Evolutionary conservation across 805 yeast species (phyloP).

Genomic region (Ogataea nonfermentans): DNA sequence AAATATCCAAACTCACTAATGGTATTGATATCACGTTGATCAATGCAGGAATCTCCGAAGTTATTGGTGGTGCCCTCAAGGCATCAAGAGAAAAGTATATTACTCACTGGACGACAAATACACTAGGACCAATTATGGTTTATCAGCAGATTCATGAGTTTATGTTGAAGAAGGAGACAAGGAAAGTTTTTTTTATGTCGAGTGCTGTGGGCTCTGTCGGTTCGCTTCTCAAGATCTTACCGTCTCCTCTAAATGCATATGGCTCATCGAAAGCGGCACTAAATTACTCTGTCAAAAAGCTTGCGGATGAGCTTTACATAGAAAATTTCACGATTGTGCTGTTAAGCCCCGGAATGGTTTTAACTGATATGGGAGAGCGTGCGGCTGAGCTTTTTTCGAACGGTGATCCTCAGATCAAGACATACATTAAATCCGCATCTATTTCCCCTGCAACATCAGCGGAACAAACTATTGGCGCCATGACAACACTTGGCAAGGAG

Average conservation of each 20-base stretch:
- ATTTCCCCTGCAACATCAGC: neutral
- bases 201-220: slow-evolving; percentile 32
- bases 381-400: neutral
- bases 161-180: too few relatives aligned
- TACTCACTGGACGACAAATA: too few relatives aligned
- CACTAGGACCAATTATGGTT: too few relatives aligned
- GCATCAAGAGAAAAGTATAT: too few relatives aligned
- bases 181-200: too few relatives aligned
- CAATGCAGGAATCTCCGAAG: too few relatives aligned
- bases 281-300: slow-evolving; percentile 29
- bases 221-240: slow-evolving; percentile 23
- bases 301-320: slow-evolving; percentile 27
- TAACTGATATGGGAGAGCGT: slow-evolving; percentile 3
- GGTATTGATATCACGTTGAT: too few relatives aligned
- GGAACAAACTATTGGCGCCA: neutral
- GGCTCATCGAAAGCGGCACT: slow-evolving; percentile 38
- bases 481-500: neutral
- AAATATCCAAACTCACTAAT: too few relatives aligned
- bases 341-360: slow-evolving; percentile 3
- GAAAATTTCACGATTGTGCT: slow-evolving; percentile 19
- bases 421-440: neutral
- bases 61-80: too few relatives aligned
- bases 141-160: too few relatives aligned
- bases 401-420: neutral
- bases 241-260: slow-evolving; percentile 26